Conservation (phyloP, 2,329 filamentous ascomycete genomes). For the Arthrobotrys entomopaga region DNA sequence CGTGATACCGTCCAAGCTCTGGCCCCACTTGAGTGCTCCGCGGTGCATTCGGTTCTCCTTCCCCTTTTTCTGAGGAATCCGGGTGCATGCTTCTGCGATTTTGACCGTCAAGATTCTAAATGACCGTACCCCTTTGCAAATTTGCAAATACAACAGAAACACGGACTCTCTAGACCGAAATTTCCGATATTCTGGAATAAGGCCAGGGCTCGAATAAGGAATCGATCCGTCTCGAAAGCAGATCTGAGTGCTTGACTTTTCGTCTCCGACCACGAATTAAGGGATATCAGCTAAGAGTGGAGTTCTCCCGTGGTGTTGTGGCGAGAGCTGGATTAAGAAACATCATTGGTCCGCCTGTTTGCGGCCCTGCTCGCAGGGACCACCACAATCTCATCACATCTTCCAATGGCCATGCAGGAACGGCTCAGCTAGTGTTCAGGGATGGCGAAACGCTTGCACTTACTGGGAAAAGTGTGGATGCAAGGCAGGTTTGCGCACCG, state of each 20-base stretch:
- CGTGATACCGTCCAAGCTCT: background rate
- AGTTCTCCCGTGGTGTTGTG: slow-evolving; percentile 35
- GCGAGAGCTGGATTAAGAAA: slow-evolving; percentile 19
- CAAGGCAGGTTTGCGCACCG: slow-evolving; percentile 39
- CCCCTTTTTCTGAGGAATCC: no score
- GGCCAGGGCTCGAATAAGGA: slow-evolving; percentile 49
- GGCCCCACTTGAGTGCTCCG: background rate
- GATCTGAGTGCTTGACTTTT: slow-evolving; percentile 36
- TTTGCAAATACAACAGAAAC: slow-evolving; percentile 40
- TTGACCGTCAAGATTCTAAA: slow-evolving; percentile 35
- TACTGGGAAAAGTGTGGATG: slow-evolving; percentile 30
- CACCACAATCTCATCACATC: slow-evolving; percentile 49
- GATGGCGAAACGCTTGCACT: slow-evolving; percentile 43
- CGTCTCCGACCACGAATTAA: slow-evolving; percentile 47
- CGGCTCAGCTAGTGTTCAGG: slow-evolving; percentile 31
- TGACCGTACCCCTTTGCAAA: slow-evolving; percentile 47
- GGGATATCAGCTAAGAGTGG: slow-evolving; percentile 28
- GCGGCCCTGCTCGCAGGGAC: slow-evolving; percentile 28
- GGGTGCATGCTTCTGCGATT: background rate
- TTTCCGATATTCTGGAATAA: slow-evolving; percentile 37
- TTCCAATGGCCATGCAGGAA: slow-evolving; percentile 39
- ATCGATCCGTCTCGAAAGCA: slow-evolving; percentile 21
- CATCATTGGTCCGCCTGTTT: slow-evolving; percentile 31
- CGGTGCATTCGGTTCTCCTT: slow-evolving; percentile 16
- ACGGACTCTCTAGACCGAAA: slow-evolving; percentile 7